These are phyloP conservation scores for Hypoxylon sp. DNA, from an alignment of 2,329 filamentous ascomycete species.

Conservation along the genomic window DNA sequence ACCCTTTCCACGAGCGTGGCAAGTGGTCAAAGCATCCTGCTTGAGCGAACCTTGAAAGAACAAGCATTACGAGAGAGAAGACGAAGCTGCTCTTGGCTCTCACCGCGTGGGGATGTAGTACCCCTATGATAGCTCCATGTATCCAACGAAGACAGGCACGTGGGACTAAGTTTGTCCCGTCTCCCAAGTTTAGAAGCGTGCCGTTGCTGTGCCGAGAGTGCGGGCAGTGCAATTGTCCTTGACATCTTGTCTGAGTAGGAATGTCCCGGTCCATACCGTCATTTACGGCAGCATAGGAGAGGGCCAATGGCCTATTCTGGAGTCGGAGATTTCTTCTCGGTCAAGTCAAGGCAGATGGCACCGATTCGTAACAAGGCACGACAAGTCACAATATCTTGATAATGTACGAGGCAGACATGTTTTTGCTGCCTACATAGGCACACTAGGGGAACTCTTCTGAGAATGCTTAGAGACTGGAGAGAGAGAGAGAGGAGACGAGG, in stretches of 20 bases:
- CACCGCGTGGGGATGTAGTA: slow-evolving; percentile 1
- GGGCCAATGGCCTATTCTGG: neutral
- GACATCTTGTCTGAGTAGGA: neutral
- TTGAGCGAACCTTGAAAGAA: slow-evolving; percentile 8
- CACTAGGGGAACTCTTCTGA: no score
- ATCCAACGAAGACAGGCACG: neutral
- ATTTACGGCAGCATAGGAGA: neutral
- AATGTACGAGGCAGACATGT: neutral
- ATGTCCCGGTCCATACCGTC: neutral
- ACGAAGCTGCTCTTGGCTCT: slow-evolving; percentile 6
- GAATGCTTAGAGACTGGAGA: neutral
- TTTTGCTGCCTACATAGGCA: no score
- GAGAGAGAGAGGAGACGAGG: slow-evolving; percentile 2
- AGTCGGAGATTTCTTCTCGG: no score
- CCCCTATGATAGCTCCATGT: slow-evolving; percentile 19
- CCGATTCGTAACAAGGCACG: neutral
- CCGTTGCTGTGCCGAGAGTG: neutral
- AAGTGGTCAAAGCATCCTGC: slow-evolving; percentile 17
- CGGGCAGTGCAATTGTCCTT: neutral
- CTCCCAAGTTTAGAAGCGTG: neutral
- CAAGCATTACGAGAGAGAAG: slow-evolving; percentile 7
- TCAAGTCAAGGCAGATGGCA: no score
- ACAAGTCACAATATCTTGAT: neutral
- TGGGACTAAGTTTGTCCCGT: neutral
- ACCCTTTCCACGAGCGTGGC: slow-evolving; percentile 20